These are phyloP conservation scores for Dactylellina parvicollis DNA, from an alignment of 2,329 filamentous ascomycete species.

Conservation along the genomic window DNA sequence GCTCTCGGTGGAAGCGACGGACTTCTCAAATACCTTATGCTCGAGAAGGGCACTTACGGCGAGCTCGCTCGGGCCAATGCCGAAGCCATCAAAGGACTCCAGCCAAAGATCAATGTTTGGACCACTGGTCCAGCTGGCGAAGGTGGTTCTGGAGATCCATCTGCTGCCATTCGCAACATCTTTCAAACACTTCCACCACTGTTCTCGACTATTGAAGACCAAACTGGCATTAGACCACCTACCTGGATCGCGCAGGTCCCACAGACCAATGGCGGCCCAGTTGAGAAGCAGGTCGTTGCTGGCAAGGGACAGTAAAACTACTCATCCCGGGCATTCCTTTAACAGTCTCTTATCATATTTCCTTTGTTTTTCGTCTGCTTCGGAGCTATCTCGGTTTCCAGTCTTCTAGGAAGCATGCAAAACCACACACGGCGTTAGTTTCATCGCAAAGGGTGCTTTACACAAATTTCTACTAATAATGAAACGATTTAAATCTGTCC, in stretches of 20 bases:
- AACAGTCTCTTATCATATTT: background rate
- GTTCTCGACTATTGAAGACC: constrained; percentile 85
- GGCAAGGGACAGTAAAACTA: constrained; percentile 10
- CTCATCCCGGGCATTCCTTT: background rate
- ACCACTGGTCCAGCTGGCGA: constrained; percentile 73
- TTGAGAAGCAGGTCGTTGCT: constrained; percentile 22
- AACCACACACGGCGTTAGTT: constrained; percentile 39
- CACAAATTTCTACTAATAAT: constrained; percentile 26
- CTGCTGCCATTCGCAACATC: constrained; percentile 77
- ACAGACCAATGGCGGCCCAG: constrained; percentile 43
- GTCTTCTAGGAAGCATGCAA: constrained; percentile 1
- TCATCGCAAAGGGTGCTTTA: constrained; percentile 9
- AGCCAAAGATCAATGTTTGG: constrained; percentile 90
- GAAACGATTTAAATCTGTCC: constrained; percentile 36
- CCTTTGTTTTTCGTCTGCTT: constrained; percentile 12
- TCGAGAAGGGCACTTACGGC: constrained; percentile 81
- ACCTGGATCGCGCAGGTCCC: constrained; percentile 68
- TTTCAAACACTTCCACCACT: constrained; percentile 86
- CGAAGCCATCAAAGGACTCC: constrained; percentile 75
- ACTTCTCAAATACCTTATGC: constrained; percentile 85
- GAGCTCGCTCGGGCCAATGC: constrained; percentile 82
- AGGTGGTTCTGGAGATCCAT: constrained; percentile 66
- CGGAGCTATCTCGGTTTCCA: constrained; percentile 7
- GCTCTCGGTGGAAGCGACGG: constrained; percentile 82
- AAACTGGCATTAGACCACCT: constrained; percentile 83